Base-by-base conservation (phyloP, 768 basidiomycete genomes). In the Neoboletus subvelutipes region DNA sequence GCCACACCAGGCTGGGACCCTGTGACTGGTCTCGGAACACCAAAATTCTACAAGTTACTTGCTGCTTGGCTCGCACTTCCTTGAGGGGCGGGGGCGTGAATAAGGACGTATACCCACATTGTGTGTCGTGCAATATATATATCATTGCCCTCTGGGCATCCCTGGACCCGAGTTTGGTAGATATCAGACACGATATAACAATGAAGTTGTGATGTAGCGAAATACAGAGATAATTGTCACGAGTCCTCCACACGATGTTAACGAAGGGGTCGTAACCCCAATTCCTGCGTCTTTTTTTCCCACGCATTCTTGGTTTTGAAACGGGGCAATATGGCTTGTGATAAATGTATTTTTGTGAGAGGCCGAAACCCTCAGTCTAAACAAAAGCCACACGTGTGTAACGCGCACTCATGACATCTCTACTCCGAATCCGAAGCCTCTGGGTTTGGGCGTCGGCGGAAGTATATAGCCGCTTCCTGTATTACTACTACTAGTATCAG, bases 31-130 rank as follows among this genome's bases (percentile, higher is more conserved):
- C 57, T 71, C 1, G 72, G 74, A 15, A 73, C 72, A 8, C 72
- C 69, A 28, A 78, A 85, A 62, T 87, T 84, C 67, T 63, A 74
- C 46, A 77, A 76, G 55, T 68, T 88, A 54, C 65, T 79, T 37
- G 69, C 71, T 55, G 74, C 71, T 54, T 78, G 76, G 76, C 49
- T 79, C 33, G 59, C 46, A 2, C 66, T 80, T 29, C 77, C 76
- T 26, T 74, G 65, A 76, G 18, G 20, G 31, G 17, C 52, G 8
- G 12, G n/a, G 31, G 29, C 5, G 8, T 29, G 6, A 36, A 37
- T 11, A 3, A 24, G 15, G 42, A 20, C 12, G 12, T 39, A 10
- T 41, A 4, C 4, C 39, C 29, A 28, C 22, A 10, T 31, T 20
- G 20, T 11, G 15, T 17, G 12, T 39, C 37, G 45, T 40, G 12